Percentiles rank a stretch among this genome's conserved stretches.
Conservation (phyloP, 2,329 filamentous ascomycete genomes). For the Diaporthe caulivora region DNA sequence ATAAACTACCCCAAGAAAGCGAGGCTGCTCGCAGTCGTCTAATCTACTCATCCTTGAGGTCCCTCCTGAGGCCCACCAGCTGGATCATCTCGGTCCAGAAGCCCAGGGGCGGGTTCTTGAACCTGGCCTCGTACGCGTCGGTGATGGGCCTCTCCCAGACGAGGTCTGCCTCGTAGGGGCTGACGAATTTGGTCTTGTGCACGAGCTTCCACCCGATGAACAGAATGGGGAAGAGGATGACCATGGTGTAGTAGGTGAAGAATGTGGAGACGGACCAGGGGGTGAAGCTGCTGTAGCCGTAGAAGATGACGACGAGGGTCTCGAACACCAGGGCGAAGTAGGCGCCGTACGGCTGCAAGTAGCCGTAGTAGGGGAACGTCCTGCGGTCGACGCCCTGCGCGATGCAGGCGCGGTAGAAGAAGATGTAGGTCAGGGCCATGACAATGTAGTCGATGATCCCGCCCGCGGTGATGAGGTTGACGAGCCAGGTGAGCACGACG, state of each 20-base stretch:
- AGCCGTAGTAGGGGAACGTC: constrained; percentile 68
- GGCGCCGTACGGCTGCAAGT: constrained; percentile 70
- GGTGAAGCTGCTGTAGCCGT: constrained; percentile 62
- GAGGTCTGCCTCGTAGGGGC: constrained; percentile 68
- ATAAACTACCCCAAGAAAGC: neutral
- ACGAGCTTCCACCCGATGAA: constrained; percentile 75
- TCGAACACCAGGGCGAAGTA: constrained; percentile 59
- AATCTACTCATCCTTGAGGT: constrained; percentile 33
- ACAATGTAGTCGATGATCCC: constrained; percentile 74
- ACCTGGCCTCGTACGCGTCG: constrained; percentile 56
- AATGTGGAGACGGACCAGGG: constrained; percentile 48
- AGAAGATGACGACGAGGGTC: constrained; percentile 59
- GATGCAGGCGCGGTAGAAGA: constrained; percentile 38
- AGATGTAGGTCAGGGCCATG: constrained; percentile 41
- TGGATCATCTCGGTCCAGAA: constrained; percentile 39
- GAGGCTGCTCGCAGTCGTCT: neutral
- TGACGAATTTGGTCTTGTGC: constrained; percentile 68
- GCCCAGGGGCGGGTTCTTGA: constrained; percentile 31
- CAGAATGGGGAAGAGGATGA: constrained; percentile 64
- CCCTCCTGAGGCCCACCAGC: constrained; percentile 36
- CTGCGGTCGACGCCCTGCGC: constrained; percentile 51
- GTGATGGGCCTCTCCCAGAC: constrained; percentile 71
- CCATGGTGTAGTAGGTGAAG: constrained; percentile 67
- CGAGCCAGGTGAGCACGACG: constrained; percentile 58
- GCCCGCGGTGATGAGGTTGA: constrained; percentile 68